Evolutionary conservation across 495 filamentous ascomycete species (phyloP).

Genomic region (Penicillium canescens): DNA sequence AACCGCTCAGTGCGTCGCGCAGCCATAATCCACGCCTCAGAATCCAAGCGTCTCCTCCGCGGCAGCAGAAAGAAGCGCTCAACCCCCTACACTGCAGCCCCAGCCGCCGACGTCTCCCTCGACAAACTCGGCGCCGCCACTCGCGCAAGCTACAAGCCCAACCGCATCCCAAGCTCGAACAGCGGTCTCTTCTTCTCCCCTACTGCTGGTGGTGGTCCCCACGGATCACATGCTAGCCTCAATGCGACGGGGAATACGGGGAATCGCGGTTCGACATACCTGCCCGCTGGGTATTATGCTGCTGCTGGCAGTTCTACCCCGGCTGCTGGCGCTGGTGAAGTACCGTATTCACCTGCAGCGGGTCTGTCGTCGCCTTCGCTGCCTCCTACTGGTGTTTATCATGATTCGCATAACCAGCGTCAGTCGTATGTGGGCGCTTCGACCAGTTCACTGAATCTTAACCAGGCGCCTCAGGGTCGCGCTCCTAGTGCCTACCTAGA

Average conservation of each 20-base stretch:
- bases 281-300: slow-evolving; percentile 93
- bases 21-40: slow-evolving; percentile 68
- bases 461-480: slow-evolving; percentile 64
- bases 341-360: slow-evolving; percentile 15
- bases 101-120: slow-evolving; percentile 57
- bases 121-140: slow-evolving; percentile 48
- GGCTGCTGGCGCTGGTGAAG: slow-evolving; percentile 22
- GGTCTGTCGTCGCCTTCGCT: slow-evolving; percentile 33
- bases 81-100: slow-evolving; percentile 33
- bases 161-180: slow-evolving; percentile 47
- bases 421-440: slow-evolving; percentile 50
- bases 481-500: slow-evolving; percentile 93
- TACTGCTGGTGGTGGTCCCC: slow-evolving; percentile 64
- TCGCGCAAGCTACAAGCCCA: slow-evolving; percentile 39
- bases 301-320: slow-evolving; percentile 56
- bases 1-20: slow-evolving; percentile 85
- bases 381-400: slow-evolving; percentile 37
- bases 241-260: slow-evolving; percentile 11
- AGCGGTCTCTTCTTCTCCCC: slow-evolving; percentile 90
- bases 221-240: slow-evolving; percentile 22
- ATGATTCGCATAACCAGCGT: slow-evolving; percentile 31
- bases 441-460: slow-evolving; percentile 69
- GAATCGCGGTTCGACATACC: slow-evolving; percentile 67
- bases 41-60: slow-evolving; percentile 60
- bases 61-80: slow-evolving; percentile 55